Evolutionary conservation across 768 basidiomycete species (phyloP).

Genomic region (Piloderma croceum): DNA sequence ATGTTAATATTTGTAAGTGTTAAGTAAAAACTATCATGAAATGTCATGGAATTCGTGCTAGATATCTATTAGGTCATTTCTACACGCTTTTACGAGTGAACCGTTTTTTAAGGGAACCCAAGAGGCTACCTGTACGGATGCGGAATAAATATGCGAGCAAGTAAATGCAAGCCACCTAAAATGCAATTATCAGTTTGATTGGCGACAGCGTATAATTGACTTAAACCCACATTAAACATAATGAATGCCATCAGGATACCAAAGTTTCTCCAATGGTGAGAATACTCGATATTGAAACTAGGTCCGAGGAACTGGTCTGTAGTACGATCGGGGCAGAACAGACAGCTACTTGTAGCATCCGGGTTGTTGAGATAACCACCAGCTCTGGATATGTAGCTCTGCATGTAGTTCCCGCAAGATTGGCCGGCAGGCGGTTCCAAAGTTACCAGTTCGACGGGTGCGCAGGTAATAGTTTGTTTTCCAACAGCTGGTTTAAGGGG

Average conservation of each 20-base stretch:
- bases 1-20: too few relatives aligned
- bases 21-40: too few relatives aligned
- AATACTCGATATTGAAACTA: constrained; percentile 58
- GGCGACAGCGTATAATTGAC: constrained; percentile 1
- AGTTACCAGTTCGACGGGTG: constrained; percentile 44
- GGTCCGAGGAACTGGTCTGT: constrained; percentile 53
- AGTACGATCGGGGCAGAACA: constrained; percentile 53
- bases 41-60: too few relatives aligned
- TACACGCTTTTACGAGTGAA: too few relatives aligned
- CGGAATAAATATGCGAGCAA: constrained; percentile 54
- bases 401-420: constrained; percentile 49
- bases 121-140: constrained; percentile 32
- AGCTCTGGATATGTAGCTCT: constrained; percentile 38
- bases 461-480: constrained; percentile 39
- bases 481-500: constrained; percentile 33
- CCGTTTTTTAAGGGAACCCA: constrained; percentile 22
- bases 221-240: constrained; percentile 37
- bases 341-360: constrained; percentile 46
- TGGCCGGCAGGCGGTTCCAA: constrained; percentile 49
- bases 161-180: constrained; percentile 41
- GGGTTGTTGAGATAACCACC: constrained; percentile 58
- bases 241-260: constrained; percentile 41
- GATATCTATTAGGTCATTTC: too few relatives aligned
- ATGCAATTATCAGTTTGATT: not conserved
- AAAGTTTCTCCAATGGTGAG: constrained; percentile 42